A percentile compares a stretch with the other conserved stretches of the same genome.
phyloP scores from a whole-genome alignment of 306 rosid genomes.

The Cucurbita moschata region DNA sequence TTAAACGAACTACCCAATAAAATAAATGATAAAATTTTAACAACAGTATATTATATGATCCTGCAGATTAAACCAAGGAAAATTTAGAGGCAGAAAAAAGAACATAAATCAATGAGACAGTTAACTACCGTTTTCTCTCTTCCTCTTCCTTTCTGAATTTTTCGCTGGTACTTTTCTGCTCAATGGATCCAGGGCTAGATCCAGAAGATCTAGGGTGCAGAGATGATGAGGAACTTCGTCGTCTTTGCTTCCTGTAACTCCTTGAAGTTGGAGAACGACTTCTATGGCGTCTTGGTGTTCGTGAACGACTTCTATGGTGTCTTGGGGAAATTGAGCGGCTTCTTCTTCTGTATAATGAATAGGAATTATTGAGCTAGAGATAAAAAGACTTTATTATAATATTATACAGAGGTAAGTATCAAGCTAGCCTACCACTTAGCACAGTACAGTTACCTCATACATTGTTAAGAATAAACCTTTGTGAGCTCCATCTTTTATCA shows the following conservation, averaged over 20 bases:
- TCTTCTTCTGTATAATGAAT: conserved; percentile 55
- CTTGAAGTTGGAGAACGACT: conserved; percentile 59
- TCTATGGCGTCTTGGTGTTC: conserved; percentile 41
- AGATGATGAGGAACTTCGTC: conserved; percentile 70
- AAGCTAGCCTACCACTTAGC: conserved; percentile 47
- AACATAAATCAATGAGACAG: background rate
- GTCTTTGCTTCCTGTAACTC: conserved; percentile 49
- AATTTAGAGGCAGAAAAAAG: background rate
- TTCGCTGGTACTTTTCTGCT: conserved; percentile 57
- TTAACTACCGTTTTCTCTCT: conserved; percentile 71
- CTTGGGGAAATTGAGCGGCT: conserved; percentile 30
- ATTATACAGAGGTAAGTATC: conserved; percentile 11
- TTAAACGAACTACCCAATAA: background rate
- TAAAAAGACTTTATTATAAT: conserved; percentile 4
- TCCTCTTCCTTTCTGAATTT: conserved; percentile 72
- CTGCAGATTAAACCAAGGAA: background rate
- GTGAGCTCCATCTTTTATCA: conserved; percentile 94
- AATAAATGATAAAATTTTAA: background rate
- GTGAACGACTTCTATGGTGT: conserved; percentile 26
- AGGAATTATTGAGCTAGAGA: conserved; percentile 27
- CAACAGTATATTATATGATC: background rate
- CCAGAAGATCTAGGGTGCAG: conserved; percentile 57
- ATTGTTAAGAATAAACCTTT: conserved; percentile 77
- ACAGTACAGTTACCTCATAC: conserved; percentile 88
- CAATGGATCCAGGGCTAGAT: conserved; percentile 63